Base-by-base conservation (phyloP, 352 stramenopile species). In the Pythium aphanidermatum region DNA sequence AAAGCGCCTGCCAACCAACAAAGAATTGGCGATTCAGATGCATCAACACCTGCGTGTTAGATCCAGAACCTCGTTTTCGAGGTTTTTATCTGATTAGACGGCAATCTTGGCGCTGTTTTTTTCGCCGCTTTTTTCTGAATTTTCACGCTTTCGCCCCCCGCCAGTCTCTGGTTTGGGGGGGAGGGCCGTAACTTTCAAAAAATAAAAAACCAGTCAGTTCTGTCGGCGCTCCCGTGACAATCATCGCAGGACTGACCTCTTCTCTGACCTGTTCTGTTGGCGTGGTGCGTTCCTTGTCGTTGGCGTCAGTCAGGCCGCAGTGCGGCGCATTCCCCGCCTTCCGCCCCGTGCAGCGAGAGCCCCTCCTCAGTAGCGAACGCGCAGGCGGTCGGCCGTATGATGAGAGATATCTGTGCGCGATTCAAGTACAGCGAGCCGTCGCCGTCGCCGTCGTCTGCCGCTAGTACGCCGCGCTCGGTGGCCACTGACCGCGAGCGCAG, bases 401-500 rank as follows among this genome's bases (percentile, higher is more conserved):
- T 59, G 51, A 44, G 51, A 49, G 51, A 59, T 42, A 59, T 83
- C 57, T 78, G 69, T 46, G 71, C 74, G 42, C 59, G 74, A 44
- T 86, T 83, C 55, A 86, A 86, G 60, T 86, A 86, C 65, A 76
- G 58, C 49, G 74, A 83, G 58, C 42, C 24, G 45, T 50, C 34
- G 45, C 20, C 31, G 38, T 28, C 5, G 26, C 7, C 36, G 16
- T 53, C 51, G 20, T 36, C 35, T 7, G 38, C 46, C 16, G 16
- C 39, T 20, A 51, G 30, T 23, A 55, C 45, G 21, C 46, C 53
- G 20, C 26, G 37, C 2, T 51, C 44, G 1, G 25, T 45, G 23
- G 37, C 42, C 14, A 56, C 48, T 20, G 48, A 56, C 31, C 48
- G 48, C 32, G 48, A 56, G 12, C 48, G 48, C 13, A 56, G 39